Percentiles rank a stretch among this genome's conserved stretches.
phyloP scores from a whole-genome alignment of 2,329 filamentous ascomycete genomes.

The Beauveria australis region DNA sequence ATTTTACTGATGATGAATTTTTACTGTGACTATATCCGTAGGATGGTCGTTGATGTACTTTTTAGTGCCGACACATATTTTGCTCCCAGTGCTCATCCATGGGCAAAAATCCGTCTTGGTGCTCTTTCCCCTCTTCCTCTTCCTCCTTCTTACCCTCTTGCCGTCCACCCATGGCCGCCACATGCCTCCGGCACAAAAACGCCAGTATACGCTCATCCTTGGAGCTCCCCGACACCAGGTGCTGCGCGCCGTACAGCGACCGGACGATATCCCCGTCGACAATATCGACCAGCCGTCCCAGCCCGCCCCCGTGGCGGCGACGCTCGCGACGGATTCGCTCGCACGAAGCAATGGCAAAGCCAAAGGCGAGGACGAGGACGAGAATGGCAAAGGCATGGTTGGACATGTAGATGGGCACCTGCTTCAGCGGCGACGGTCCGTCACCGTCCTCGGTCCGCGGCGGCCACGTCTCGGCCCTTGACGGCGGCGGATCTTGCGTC shows the following conservation, averaged over 20 bases:
- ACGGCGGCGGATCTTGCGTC: too few species aligned
- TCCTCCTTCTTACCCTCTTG: neutral
- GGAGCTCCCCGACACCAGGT: constrained; percentile 8
- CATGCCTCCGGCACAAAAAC: constrained; percentile 11
- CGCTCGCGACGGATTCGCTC: neutral
- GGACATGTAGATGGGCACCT: constrained; percentile 11
- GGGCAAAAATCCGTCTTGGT: neutral
- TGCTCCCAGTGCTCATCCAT: neutral
- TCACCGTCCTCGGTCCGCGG: too few species aligned
- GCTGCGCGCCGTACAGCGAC: neutral
- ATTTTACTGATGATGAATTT: neutral
- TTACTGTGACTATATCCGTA: neutral
- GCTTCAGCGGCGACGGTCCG: constrained; percentile 14
- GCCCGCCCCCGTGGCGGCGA: constrained; percentile 25
- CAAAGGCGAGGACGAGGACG: constrained; percentile 10
- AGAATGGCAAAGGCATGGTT: constrained; percentile 13
- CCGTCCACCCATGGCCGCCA: neutral
- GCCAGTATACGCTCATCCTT: constrained; percentile 15
- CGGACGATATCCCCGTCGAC: constrained; percentile 9
- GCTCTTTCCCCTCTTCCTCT: too few species aligned
- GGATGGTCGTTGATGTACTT: neutral
- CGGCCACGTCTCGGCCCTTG: too few species aligned
- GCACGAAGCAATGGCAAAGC: constrained; percentile 4
- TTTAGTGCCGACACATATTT: constrained; percentile 1
- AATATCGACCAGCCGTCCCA: neutral